These are phyloP conservation scores for Hortiboletus flavorubellus DNA, from an alignment of 768 basidiomycete genomes.

Conservation along the genomic window DNA sequence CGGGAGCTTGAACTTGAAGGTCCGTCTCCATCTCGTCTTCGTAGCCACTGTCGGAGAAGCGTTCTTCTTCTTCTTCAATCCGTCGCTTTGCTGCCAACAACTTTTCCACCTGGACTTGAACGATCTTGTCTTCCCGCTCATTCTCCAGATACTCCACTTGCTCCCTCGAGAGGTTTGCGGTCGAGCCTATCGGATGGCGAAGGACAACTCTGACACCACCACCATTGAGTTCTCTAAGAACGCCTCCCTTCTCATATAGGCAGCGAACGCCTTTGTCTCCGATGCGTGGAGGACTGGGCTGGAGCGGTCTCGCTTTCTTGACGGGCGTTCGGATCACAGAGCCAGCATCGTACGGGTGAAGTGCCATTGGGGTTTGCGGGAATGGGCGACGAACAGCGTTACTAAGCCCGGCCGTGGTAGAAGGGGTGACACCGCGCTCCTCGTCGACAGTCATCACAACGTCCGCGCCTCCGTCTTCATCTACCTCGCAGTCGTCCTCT, in stretches of 20 bases:
- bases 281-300: slow-evolving; percentile 27
- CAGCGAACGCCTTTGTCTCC: slow-evolving; percentile 28
- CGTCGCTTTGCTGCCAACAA: slow-evolving; percentile 10
- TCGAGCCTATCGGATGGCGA: slow-evolving; percentile 19
- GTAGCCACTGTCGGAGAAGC: slow-evolving; percentile 8
- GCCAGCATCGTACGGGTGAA: slow-evolving; percentile 26
- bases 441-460: slow-evolving; percentile 15
- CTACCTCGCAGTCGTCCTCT: slow-evolving; percentile 1
- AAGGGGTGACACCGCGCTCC: slow-evolving; percentile 16
- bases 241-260: slow-evolving; percentile 12
- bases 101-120: slow-evolving; percentile 9
- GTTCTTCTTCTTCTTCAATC: slow-evolving; percentile 1
- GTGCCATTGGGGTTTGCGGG: slow-evolving; percentile 20
- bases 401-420: not conserved
- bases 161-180: slow-evolving; percentile 23
- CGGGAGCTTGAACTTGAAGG: not conserved
- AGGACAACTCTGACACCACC: slow-evolving; percentile 17
- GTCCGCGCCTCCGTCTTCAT: slow-evolving; percentile 7
- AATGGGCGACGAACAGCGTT: not conserved
- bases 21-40: slow-evolving; percentile 22
- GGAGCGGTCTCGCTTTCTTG: slow-evolving; percentile 27
- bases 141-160: slow-evolving; percentile 23
- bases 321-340: slow-evolving; percentile 30
- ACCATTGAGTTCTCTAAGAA: slow-evolving; percentile 14
- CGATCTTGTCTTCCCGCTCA: slow-evolving; percentile 8